These are phyloP conservation scores for Cladosporium velox DNA, from an alignment of 2,329 filamentous ascomycete genomes.

Conservation along the genomic window DNA sequence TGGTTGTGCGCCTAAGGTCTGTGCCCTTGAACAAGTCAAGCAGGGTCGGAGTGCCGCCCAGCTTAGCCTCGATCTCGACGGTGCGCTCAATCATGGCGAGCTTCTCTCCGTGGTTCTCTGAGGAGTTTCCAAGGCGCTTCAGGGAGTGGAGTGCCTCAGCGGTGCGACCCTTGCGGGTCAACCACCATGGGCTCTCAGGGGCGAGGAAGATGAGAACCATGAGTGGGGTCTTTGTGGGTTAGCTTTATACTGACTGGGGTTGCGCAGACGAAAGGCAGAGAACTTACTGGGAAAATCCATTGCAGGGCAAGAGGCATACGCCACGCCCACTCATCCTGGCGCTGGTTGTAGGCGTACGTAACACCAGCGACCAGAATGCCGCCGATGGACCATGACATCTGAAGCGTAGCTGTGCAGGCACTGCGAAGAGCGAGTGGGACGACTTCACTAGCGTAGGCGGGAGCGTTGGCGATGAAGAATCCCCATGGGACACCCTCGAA, in stretches of 20 bases:
- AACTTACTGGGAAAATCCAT: constrained; percentile 70
- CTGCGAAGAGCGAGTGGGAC: constrained; percentile 72
- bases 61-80: constrained; percentile 74
- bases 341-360: constrained; percentile 66
- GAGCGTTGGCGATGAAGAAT: constrained; percentile 63
- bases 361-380: constrained; percentile 74
- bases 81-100: constrained; percentile 92
- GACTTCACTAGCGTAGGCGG: constrained; percentile 62
- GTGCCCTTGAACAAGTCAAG: constrained; percentile 80
- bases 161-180: constrained; percentile 66
- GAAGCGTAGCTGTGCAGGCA: constrained; percentile 72
- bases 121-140: constrained; percentile 66
- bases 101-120: constrained; percentile 80
- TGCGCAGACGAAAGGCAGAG: constrained; percentile 43
- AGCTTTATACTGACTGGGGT: neutral
- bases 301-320: constrained; percentile 71
- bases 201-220: constrained; percentile 67
- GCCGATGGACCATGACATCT: constrained; percentile 76
- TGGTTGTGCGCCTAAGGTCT: constrained; percentile 76
- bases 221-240: constrained; percentile 48
- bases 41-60: constrained; percentile 73
- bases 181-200: constrained; percentile 66
- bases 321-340: constrained; percentile 68
- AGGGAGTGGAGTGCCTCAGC: constrained; percentile 69
- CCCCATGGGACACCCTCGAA: constrained; percentile 59